A percentile compares a stretch with the other conserved stretches of the same genome.
Evolutionary conservation across 2,329 filamentous ascomycete species (phyloP).

Genomic region (Talaromyces sp.): DNA sequence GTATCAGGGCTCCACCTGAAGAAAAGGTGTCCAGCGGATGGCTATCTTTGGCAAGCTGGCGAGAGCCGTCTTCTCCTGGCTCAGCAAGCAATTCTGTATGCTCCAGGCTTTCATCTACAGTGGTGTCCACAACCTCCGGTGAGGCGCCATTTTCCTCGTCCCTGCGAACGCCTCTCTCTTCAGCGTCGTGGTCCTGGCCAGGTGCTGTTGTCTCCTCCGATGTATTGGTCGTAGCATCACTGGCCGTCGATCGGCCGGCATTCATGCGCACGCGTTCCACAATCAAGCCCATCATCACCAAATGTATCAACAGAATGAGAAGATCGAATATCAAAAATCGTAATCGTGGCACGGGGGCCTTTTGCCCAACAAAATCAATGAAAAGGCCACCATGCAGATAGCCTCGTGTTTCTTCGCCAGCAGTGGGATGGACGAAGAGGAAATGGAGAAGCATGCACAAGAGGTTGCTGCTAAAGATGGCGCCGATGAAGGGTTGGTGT

Average conservation of each 20-base stretch:
- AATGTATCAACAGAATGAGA: slow-evolving; percentile 50
- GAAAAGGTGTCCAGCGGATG: slow-evolving; percentile 35
- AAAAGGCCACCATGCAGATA: slow-evolving; percentile 59
- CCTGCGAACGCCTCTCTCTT: slow-evolving; percentile 53
- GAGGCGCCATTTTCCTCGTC: slow-evolving; percentile 18
- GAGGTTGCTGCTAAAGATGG: slow-evolving; percentile 51
- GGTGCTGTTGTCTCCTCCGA: slow-evolving; percentile 14
- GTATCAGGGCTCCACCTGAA: slow-evolving; percentile 32
- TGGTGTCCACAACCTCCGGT: slow-evolving; percentile 1
- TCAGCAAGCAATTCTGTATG: slow-evolving; percentile 30
- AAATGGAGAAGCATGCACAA: slow-evolving; percentile 54
- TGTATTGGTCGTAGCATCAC: slow-evolving; percentile 18
- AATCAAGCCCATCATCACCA: slow-evolving; percentile 52
- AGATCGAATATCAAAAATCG: slow-evolving; percentile 51
- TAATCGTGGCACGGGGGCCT: slow-evolving; percentile 50
- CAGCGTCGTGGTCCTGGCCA: slow-evolving; percentile 53
- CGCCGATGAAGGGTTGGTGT: slow-evolving; percentile 49
- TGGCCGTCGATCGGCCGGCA: slow-evolving; percentile 13
- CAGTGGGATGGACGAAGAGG: slow-evolving; percentile 48
- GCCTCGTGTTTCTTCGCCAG: slow-evolving; percentile 46
- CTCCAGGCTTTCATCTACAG: slow-evolving; percentile 16
- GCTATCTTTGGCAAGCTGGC: slow-evolving; percentile 16
- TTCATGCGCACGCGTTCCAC: slow-evolving; percentile 48
- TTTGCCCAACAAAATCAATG: slow-evolving; percentile 62
- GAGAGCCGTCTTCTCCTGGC: slow-evolving; percentile 20